phyloP scores from a whole-genome alignment of 1,139 yeast species.

The Candida albicans region DNA sequence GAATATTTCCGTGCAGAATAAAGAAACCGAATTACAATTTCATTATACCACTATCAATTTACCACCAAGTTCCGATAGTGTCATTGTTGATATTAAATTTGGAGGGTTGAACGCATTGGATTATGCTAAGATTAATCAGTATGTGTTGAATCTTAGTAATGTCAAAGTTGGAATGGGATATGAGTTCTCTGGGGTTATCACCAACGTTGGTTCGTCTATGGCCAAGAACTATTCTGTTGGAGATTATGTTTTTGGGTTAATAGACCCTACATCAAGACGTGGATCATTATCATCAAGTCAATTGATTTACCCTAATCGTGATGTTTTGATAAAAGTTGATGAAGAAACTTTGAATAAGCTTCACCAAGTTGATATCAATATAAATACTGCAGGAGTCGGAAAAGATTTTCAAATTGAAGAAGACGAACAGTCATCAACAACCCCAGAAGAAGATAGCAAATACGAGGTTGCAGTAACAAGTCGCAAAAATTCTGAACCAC shows the following conservation, averaged over 20 bases:
- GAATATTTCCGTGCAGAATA: conserved; percentile 43
- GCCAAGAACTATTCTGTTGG: conserved; percentile 29
- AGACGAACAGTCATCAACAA: conserved; percentile 8
- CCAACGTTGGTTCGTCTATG: conserved; percentile 32
- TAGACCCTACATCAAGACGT: conserved; percentile 34
- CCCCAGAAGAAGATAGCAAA: not conserved
- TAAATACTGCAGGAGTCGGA: conserved; percentile 13
- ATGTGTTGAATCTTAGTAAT: conserved; percentile 37
- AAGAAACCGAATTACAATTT: conserved; percentile 44
- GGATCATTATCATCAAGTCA: conserved; percentile 41
- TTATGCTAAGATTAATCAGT: conserved; percentile 38
- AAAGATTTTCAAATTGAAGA: conserved; percentile 19
- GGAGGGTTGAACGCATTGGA: conserved; percentile 42
- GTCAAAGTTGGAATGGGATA: conserved; percentile 44
- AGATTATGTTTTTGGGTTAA: conserved; percentile 38
- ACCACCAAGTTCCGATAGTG: conserved; percentile 32
- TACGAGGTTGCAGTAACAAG: not conserved
- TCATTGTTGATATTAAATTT: conserved; percentile 41
- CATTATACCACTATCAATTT: conserved; percentile 40
- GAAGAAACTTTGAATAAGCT: conserved; percentile 25
- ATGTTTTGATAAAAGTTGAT: conserved; percentile 30
- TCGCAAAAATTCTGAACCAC: too few species aligned
- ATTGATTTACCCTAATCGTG: conserved; percentile 34
- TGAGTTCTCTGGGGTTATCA: conserved; percentile 40
- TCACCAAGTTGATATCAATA: conserved; percentile 19